Conservation (phyloP, 108 stramenopile genomes). For the Pseudonitzschia multistriata region DNA sequence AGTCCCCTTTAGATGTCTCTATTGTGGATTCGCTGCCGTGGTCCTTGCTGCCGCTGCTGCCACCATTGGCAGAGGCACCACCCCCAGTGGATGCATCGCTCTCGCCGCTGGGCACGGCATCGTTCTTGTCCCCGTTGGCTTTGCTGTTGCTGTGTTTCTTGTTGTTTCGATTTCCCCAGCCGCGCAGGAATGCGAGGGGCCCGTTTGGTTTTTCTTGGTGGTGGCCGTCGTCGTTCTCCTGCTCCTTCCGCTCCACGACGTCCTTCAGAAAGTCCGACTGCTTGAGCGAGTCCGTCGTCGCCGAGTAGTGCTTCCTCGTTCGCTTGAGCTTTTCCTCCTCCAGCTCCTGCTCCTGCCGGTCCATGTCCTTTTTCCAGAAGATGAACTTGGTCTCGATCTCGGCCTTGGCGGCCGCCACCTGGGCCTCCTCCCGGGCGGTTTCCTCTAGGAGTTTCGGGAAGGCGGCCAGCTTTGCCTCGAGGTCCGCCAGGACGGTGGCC, state of each 20-base stretch:
- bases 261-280: slow-evolving; percentile 9
- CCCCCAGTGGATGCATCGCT: too few species aligned
- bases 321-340: slow-evolving; percentile 5
- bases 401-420: slow-evolving; percentile 12
- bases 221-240: background rate
- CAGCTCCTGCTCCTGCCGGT: slow-evolving; percentile 2
- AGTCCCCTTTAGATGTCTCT: too few species aligned
- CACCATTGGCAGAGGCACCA: too few species aligned
- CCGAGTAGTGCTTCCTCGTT: background rate
- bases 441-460: slow-evolving; percentile 9
- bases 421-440: background rate
- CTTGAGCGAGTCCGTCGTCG: slow-evolving; percentile 5
- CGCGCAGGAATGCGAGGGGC: background rate
- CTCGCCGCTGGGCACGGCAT: background rate
- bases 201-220: background rate
- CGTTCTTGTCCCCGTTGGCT: background rate
- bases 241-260: slow-evolving; percentile 6
- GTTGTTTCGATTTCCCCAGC: background rate
- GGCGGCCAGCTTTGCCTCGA: background rate
- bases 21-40: too few species aligned
- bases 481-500: background rate
- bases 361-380: slow-evolving; percentile 9
- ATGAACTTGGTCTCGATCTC: background rate
- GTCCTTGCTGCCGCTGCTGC: too few species aligned
- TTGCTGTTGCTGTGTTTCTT: background rate